These are phyloP conservation scores for Phytophthora gonapodyides DNA, from an alignment of 352 stramenopile genomes.

Conservation along the genomic window DNA sequence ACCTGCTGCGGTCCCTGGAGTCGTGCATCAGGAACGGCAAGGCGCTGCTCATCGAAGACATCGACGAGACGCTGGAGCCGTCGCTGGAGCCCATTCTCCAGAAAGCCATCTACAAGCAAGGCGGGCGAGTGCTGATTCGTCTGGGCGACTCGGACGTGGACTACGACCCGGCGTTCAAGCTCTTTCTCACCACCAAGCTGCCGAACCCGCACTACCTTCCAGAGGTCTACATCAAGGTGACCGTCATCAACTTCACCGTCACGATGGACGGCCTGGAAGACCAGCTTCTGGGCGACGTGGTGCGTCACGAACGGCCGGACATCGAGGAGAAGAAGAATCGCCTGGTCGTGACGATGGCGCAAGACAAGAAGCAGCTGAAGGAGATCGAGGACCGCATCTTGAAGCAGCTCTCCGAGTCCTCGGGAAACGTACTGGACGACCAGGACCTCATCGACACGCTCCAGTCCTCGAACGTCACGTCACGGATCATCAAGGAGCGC, in stretches of 20 bases:
- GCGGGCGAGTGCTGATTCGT: constrained; percentile 86
- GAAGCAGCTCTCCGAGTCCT: constrained; percentile 90
- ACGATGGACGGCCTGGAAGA: constrained; percentile 94
- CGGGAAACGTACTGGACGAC: constrained; percentile 94
- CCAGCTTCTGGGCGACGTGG: constrained; percentile 92
- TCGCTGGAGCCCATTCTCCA: constrained; percentile 93
- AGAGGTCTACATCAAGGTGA: constrained; percentile 97
- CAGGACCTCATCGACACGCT: constrained; percentile 89
- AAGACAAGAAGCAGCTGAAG: constrained; percentile 93
- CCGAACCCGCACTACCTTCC: constrained; percentile 95
- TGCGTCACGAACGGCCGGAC: constrained; percentile 91
- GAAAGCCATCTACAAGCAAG: constrained; percentile 94
- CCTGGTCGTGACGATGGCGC: constrained; percentile 92
- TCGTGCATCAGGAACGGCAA: constrained; percentile 93
- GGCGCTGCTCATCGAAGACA: constrained; percentile 92
- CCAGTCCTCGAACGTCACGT: constrained; percentile 87
- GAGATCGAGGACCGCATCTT: constrained; percentile 94
- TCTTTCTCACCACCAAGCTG: constrained; percentile 94
- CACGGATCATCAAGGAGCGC: constrained; percentile 88
- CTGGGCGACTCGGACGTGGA: constrained; percentile 93
- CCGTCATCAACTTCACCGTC: constrained; percentile 96
- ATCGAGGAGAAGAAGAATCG: constrained; percentile 95
- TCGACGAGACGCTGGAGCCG: constrained; percentile 92
- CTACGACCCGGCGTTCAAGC: constrained; percentile 91
- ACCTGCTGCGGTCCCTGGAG: constrained; percentile 90